Percentiles rank a stretch among this genome's conserved stretches.
phyloP scores from a whole-genome alignment of 305 asterid genomes.

The Fraxinus sp. region DNA sequence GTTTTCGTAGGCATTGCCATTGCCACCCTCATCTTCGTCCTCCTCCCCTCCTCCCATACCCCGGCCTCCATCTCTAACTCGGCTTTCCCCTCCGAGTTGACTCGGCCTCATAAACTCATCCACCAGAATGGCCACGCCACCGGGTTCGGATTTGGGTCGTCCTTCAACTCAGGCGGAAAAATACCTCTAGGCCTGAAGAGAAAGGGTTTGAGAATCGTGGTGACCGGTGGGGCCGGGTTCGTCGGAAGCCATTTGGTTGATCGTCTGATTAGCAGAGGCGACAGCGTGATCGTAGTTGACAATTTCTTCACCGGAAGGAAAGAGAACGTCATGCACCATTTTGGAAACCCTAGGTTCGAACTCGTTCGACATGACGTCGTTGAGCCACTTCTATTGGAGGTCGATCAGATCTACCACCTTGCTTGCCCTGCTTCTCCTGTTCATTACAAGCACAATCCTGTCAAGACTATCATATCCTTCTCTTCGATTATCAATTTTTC shows the following conservation, averaged over 20 bases:
- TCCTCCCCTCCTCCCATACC: constrained; percentile 33
- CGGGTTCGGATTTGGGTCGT: constrained; percentile 34
- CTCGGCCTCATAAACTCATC: constrained; percentile 34
- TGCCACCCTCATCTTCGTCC: constrained; percentile 57
- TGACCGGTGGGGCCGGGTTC: constrained; percentile 96
- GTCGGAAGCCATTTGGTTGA: constrained; percentile 95
- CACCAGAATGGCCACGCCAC: constrained; percentile 51
- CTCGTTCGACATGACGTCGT: constrained; percentile 96
- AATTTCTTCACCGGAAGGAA: constrained; percentile 92
- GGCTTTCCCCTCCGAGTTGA: constrained; percentile 33
- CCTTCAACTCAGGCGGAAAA: constrained; percentile 60
- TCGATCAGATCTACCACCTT: constrained; percentile 96
- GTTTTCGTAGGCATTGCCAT: constrained; percentile 74
- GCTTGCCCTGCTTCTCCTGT: constrained; percentile 99
- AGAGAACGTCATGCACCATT: constrained; percentile 87
- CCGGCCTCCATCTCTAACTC: constrained; percentile 24
- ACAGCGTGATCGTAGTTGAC: constrained; percentile 87
- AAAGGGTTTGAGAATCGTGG: constrained; percentile 74
- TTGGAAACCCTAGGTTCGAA: constrained; percentile 79
- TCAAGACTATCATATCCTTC: constrained; percentile 95
- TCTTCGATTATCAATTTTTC: background rate
- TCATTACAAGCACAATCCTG: constrained; percentile 93
- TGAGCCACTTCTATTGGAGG: constrained; percentile 81
- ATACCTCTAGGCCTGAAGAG: constrained; percentile 74
- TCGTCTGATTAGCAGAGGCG: constrained; percentile 77